Evolutionary conservation across 306 rosid genomes (phyloP), one percentile per base, ranked within the genome.

Genomic region (Cucumis hystrix): DNA sequence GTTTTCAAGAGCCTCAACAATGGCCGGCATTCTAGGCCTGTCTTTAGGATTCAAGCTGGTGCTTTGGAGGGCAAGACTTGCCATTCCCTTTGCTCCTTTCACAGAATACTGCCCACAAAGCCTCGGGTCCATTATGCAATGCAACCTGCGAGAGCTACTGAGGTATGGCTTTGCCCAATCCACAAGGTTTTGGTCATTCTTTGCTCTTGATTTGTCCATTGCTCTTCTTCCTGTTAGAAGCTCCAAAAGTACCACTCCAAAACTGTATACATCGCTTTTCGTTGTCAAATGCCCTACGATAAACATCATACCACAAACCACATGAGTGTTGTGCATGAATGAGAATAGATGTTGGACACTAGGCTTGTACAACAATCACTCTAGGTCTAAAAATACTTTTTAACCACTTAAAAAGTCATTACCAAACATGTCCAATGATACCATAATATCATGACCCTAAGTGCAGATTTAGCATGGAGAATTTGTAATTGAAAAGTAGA

Each of bases 121-220:
- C 62, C 93, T 92, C 52, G 93, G 93, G 78, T 95, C 99, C 85
- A 95, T 83, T 20, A 95, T 85, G 76, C 64, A 88, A 20, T 91
- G 78, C 83, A 91, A 54, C 78, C 93, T 84, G 54, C 96, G 82
- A 21, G 86, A 81, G 59, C 89, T 91, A 3, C 73, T 85, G 77
- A 96, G 78, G 83, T 89, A 91, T 1, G 99, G 98, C 75, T 83
- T 92, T 63, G 96, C 83, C 99, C 99, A 96, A 70, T 92, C 99
- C 61, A 91, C 95, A 6, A 96, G 90, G 83, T 81, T 92, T 80
- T 91, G 99, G 79, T 92, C 97, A 5, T 85, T 79, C 79, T 92
- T 96, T 79, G 90, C 88, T 77, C 91, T 87, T 60, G 88, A 75
- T 79, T 91, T 91, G 6, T 96, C 98, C 82, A 81, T 85, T 74